Percentiles rank a stretch among this genome's conserved stretches.
Conservation (phyloP, 495 filamentous ascomycete genomes). For the Neurospora sp. region DNA sequence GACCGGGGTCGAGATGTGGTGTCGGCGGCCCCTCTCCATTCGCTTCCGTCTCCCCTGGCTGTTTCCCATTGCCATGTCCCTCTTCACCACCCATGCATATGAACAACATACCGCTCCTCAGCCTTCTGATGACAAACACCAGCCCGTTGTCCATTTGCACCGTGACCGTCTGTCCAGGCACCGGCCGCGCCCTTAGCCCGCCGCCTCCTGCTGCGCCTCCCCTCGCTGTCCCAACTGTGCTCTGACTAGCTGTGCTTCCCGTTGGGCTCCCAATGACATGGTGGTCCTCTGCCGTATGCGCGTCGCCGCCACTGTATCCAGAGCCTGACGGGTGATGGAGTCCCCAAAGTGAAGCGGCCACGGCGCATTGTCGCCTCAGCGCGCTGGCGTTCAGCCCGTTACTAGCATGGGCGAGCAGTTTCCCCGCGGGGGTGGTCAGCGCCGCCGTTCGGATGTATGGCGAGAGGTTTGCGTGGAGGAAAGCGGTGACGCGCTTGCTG, state of each 20-base stretch:
- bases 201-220: constrained; percentile 1
- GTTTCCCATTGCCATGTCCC: not conserved
- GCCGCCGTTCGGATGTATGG: constrained; percentile 30
- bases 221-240: not conserved
- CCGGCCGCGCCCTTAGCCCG: not conserved
- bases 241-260: not conserved
- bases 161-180: constrained; percentile 23
- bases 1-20: not conserved
- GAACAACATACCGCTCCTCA: constrained; percentile 42
- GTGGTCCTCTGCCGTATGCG: not conserved
- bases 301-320: not conserved
- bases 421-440: constrained; percentile 36
- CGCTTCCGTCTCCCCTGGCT: not conserved
- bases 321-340: constrained; percentile 16
- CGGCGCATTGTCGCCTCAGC: constrained; percentile 37
- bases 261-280: not conserved
- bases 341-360: constrained; percentile 38
- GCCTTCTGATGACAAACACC: constrained; percentile 36
- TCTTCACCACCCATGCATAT: constrained; percentile 39
- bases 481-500: constrained; percentile 36
- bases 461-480: constrained; percentile 38
- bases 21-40: not conserved
- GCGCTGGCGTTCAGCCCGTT: constrained; percentile 24
- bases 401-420: constrained; percentile 39
- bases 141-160: constrained; percentile 35